Evolutionary conservation across 129 eudicot genomes (phyloP), one percentile per base, ranked within the genome.

Genomic region (Scalesia atractyloides): DNA sequence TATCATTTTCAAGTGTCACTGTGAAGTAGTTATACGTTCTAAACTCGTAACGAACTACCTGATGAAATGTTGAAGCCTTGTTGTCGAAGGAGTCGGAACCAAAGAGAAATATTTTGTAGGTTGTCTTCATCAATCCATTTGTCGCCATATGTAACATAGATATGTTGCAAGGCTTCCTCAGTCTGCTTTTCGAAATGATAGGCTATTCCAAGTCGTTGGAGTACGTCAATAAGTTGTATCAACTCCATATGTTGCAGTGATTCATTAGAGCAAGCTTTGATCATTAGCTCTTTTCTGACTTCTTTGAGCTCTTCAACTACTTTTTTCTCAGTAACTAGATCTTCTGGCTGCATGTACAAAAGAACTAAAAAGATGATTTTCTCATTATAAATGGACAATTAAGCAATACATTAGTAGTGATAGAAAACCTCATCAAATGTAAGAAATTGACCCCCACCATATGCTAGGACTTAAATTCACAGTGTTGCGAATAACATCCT

Each of bases 371-470:
- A 51, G 7, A 36, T 9, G 3, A 9, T 7, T 5, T 36, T 36
- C 41, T 36, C 41, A 36, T 36, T 36, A 36, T 36, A 16, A 22
- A 17, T 2, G 24, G 4, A 34, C 7, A 14, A 70, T 36, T 36
- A 36, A 4, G n/a, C 1, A 33, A 70, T 7, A 1, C 4, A n/a
- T n/a, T n/a, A 16, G 15, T 15, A 30, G n/a, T 9, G 10, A 83
- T 70, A 56, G 41, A 36, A 36, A 36, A 65, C 19, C 52, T 5
- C n/a, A 73, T 72, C 44, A 62, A 10, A 3, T 20, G 17, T 11
- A 48, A 34, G 56, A 73, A 84, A 81, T 36, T 30, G 68, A 52
- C 74, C 81, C 11, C 84, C 84, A n/a, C 89, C 89, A 84, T 1
- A 84, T 14, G 49, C 82, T 75, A 10, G 78, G 72, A 5, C 75